phyloP scores from a whole-genome alignment of 352 stramenopile species.

The Globisporangium apiculatum region DNA sequence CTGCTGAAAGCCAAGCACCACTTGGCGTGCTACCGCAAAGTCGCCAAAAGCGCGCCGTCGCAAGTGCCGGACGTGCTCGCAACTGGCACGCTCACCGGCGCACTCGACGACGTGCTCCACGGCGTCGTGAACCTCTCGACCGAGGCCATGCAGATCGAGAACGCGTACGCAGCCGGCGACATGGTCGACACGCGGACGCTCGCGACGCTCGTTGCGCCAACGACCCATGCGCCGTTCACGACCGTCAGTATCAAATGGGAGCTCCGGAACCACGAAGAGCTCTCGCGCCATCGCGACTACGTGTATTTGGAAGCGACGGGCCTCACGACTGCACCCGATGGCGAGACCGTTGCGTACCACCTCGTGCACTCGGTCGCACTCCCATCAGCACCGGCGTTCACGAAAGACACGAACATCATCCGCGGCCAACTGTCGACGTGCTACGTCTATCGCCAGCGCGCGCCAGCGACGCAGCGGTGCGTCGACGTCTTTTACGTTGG shows the following conservation, averaged over 20 bases:
- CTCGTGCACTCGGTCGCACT: conserved; percentile 54
- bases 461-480: background rate
- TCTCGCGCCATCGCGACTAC: conserved; percentile 59
- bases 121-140: conserved; percentile 14
- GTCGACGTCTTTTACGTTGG: conserved; percentile 48
- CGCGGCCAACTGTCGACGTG: conserved; percentile 28
- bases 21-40: conserved; percentile 10
- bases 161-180: conserved; percentile 10
- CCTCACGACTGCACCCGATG: conserved; percentile 43
- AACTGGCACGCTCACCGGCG: conserved; percentile 3
- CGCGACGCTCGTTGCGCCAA: conserved; percentile 33
- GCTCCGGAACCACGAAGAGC: conserved; percentile 51
- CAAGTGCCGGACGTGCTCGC: conserved; percentile 12
- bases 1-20: conserved; percentile 15
- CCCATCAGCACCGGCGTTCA: conserved; percentile 28
- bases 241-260: conserved; percentile 69
- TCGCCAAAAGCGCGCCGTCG: conserved; percentile 6
- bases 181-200: conserved; percentile 26
- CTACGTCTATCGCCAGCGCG: conserved; percentile 11
- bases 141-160: conserved; percentile 20
- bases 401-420: conserved; percentile 60
- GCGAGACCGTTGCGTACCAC: conserved; percentile 50
- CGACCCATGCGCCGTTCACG: conserved; percentile 37
- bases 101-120: conserved; percentile 14
- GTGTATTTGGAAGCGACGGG: conserved; percentile 63